These are phyloP conservation scores for Boletus subcaerulescens DNA, from an alignment of 768 basidiomycete species.

Conservation along the genomic window DNA sequence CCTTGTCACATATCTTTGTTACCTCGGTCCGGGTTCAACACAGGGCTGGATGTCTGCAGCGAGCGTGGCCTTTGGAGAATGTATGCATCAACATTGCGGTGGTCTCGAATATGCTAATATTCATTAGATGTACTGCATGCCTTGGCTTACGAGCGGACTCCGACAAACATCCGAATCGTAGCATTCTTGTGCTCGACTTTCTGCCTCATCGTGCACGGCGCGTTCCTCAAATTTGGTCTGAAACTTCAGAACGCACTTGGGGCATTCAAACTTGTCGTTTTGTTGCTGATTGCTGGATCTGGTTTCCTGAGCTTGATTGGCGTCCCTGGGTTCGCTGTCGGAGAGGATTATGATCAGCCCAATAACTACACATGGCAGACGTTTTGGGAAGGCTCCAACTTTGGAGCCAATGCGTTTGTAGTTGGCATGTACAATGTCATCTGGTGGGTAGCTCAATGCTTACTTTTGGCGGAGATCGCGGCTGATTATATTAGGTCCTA, in stretches of 20 bases:
- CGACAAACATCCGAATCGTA: conserved; percentile 47
- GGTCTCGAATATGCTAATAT: neutral
- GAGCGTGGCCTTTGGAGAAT: conserved; percentile 71
- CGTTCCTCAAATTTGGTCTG: conserved; percentile 50
- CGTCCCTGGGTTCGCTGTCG: conserved; percentile 47
- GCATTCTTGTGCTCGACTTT: conserved; percentile 57
- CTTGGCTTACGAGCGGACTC: conserved; percentile 43
- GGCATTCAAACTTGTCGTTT: conserved; percentile 55
- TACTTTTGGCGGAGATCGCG: neutral
- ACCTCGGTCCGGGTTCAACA: neutral
- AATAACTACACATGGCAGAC: conserved; percentile 57
- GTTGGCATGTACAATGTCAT: conserved; percentile 67
- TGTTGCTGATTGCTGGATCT: conserved; percentile 48
- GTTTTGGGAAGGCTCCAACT: conserved; percentile 62
- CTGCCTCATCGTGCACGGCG: conserved; percentile 56
- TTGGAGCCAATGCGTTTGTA: conserved; percentile 57
- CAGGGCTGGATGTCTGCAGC: conserved; percentile 60
- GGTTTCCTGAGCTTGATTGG: conserved; percentile 53
- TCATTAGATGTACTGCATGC: conserved; percentile 57
- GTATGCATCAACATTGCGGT: conserved; percentile 31
- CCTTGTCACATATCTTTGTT: neutral
- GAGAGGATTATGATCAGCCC: conserved; percentile 50
- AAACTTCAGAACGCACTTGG: conserved; percentile 64
- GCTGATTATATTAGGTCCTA: conserved; percentile 50
- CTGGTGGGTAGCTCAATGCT: conserved; percentile 41